A percentile compares a stretch with the other conserved stretches of the same genome.
These are phyloP conservation scores for Ophiostoma quercus DNA, from an alignment of 2,329 filamentous ascomycete species.

Conservation along the genomic window DNA sequence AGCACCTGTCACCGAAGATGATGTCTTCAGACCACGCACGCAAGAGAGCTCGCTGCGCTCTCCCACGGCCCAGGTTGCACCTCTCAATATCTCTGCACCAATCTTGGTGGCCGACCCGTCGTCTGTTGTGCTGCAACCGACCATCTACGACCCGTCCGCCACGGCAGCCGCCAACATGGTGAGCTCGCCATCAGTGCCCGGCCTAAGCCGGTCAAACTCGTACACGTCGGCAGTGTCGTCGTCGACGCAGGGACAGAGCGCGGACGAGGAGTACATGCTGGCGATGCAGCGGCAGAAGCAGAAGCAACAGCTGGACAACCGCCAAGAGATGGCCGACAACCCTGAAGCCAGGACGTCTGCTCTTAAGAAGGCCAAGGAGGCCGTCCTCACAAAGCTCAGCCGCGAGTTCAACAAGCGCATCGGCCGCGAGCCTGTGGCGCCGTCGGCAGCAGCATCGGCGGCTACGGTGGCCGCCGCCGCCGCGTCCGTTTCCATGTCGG, in stretches of 20 bases:
- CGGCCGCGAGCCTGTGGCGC: conserved; percentile 25
- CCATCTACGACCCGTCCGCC: conserved; percentile 48
- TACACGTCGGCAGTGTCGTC: conserved; percentile 16
- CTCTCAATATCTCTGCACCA: conserved; percentile 44
- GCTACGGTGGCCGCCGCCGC: conserved; percentile 22
- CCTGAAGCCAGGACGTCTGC: conserved; percentile 50
- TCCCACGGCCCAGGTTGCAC: conserved; percentile 21
- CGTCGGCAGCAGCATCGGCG: conserved; percentile 16
- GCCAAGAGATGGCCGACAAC: conserved; percentile 45
- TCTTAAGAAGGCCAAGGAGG: conserved; percentile 54
- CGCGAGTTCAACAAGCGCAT: conserved; percentile 42
- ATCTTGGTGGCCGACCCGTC: conserved; percentile 46
- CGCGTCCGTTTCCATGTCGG: conserved; percentile 29
- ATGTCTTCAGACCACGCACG: conserved; percentile 28
- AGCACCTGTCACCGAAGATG: conserved; percentile 16
- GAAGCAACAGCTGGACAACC: conserved; percentile 49
- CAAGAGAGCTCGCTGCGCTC: conserved; percentile 22
- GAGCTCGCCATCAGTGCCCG: neutral
- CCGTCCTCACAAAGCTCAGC: conserved; percentile 54
- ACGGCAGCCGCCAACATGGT: conserved; percentile 19
- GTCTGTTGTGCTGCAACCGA: conserved; percentile 51
- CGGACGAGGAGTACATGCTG: conserved; percentile 45
- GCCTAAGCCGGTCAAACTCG: conserved; percentile 15
- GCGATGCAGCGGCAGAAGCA: conserved; percentile 57
- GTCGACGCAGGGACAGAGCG: neutral